Percentiles rank a stretch among this genome's conserved stretches.
phyloP scores from a whole-genome alignment of 1,284 basidiomycete species.

The Marasmius oreades region DNA sequence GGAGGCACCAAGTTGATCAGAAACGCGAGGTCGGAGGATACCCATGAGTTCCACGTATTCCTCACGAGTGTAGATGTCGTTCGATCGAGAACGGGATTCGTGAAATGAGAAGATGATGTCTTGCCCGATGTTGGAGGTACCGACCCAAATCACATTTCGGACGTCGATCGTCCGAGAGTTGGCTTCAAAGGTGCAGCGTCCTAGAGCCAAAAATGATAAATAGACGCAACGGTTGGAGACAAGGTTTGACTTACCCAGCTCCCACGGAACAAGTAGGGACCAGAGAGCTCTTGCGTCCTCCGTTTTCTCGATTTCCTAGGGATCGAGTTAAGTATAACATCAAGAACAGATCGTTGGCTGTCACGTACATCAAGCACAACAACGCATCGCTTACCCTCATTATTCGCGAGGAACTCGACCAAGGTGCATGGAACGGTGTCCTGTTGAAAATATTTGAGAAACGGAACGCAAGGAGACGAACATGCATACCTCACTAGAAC shows the following conservation, averaged over 20 bases:
- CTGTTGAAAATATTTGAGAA: slow-evolving; percentile 33
- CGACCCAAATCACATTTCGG: slow-evolving; percentile 76
- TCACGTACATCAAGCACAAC: slow-evolving; percentile 70
- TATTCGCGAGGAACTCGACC: slow-evolving; percentile 69
- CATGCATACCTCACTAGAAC: slow-evolving; percentile 58
- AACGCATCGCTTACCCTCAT: slow-evolving; percentile 78
- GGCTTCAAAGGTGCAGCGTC: slow-evolving; percentile 68
- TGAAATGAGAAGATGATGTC: slow-evolving; percentile 68
- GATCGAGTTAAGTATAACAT: slow-evolving; percentile 2
- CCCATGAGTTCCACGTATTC: slow-evolving; percentile 71
- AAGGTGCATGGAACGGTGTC: slow-evolving; percentile 62
- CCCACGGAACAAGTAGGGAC: slow-evolving; percentile 80
- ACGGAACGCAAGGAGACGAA: neutral
- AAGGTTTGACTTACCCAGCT: slow-evolving; percentile 47
- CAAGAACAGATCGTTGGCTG: neutral
- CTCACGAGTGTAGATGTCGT: slow-evolving; percentile 56
- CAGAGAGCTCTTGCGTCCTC: slow-evolving; percentile 68
- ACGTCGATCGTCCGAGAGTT: slow-evolving; percentile 71
- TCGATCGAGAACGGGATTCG: slow-evolving; percentile 42
- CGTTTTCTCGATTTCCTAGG: slow-evolving; percentile 79
- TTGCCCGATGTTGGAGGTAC: slow-evolving; percentile 77
- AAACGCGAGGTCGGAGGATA: slow-evolving; percentile 60
- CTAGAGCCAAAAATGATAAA: slow-evolving; percentile 25
- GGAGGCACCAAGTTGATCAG: slow-evolving; percentile 70
- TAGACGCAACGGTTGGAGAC: neutral